Conservation (phyloP, 805 yeast genomes). For the Candida qinlingensis region DNA sequence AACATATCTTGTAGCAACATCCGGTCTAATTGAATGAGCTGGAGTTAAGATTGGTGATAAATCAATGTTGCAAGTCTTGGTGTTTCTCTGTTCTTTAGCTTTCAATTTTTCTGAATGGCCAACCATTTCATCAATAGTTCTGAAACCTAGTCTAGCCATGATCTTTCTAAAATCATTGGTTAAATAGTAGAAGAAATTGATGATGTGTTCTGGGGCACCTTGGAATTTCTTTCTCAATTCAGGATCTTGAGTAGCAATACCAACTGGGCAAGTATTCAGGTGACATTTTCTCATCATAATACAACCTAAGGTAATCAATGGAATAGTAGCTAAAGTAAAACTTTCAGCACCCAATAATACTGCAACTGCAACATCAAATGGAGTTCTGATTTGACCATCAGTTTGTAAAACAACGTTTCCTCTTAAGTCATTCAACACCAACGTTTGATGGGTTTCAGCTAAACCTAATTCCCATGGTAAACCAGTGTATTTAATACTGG, state of each 20-base stretch:
- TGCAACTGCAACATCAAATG: slow-evolving; percentile 95
- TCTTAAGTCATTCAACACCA: slow-evolving; percentile 91
- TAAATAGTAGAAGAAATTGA: slow-evolving; percentile 93
- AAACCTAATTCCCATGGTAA: slow-evolving; percentile 98
- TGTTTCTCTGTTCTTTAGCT: slow-evolving; percentile 82
- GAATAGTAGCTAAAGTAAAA: slow-evolving; percentile 97
- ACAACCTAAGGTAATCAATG: slow-evolving; percentile 96
- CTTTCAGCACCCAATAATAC: slow-evolving; percentile 96
- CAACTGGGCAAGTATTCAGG: slow-evolving; percentile 92
- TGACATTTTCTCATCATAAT: slow-evolving; percentile 95
- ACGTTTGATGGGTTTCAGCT: slow-evolving; percentile 97
- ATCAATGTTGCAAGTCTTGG: slow-evolving; percentile 89
- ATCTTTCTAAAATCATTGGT: slow-evolving; percentile 86
- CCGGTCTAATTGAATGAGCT: slow-evolving; percentile 93
- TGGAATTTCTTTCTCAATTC: slow-evolving; percentile 83
- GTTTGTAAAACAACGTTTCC: slow-evolving; percentile 95
- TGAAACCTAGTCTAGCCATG: slow-evolving; percentile 94
- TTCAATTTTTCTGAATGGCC: slow-evolving; percentile 90
- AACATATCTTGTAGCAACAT: slow-evolving; percentile 89
- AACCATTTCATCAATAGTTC: slow-evolving; percentile 96
- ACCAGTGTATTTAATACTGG: slow-evolving; percentile 96
- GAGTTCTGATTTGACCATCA: slow-evolving; percentile 97
- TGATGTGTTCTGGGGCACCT: slow-evolving; percentile 98
- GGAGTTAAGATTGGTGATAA: slow-evolving; percentile 93
- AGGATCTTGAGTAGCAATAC: slow-evolving; percentile 98